Percentiles rank a stretch among this genome's conserved stretches.
phyloP scores from a whole-genome alignment of 305 asterid species.

The Plantago rigida region DNA sequence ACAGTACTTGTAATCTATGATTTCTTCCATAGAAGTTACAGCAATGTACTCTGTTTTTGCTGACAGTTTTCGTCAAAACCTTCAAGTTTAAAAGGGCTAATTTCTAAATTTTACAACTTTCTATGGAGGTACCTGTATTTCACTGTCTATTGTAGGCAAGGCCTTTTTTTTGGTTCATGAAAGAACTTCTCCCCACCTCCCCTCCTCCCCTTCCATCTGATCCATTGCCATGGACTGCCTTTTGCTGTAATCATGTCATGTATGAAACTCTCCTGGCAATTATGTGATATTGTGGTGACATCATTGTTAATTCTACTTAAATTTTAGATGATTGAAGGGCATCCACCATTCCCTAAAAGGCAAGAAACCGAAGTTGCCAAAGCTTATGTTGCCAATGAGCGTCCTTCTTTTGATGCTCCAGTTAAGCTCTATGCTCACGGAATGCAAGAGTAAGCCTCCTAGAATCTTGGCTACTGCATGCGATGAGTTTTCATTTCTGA shows the following conservation, averaged over 20 bases:
- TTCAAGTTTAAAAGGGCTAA: not conserved
- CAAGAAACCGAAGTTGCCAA: slow-evolving; percentile 59
- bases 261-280: slow-evolving; percentile 6
- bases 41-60: not conserved
- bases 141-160: too few relatives aligned
- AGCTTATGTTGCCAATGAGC: slow-evolving; percentile 61
- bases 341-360: slow-evolving; percentile 51
- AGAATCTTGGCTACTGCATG: slow-evolving; percentile 6
- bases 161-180: not conserved
- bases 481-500: too few relatives aligned
- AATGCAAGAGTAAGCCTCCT: slow-evolving; percentile 51
- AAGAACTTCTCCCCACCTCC: not conserved
- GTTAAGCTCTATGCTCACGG: slow-evolving; percentile 50
- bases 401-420: slow-evolving; percentile 72
- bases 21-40: not conserved
- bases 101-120: too few relatives aligned
- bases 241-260: slow-evolving; percentile 9
- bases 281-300: slow-evolving; percentile 9
- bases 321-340: slow-evolving; percentile 74
- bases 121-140: too few relatives aligned
- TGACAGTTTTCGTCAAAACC: not conserved
- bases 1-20: not conserved
- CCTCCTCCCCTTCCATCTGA: slow-evolving; percentile 3
- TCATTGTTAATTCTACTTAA: slow-evolving; percentile 10
- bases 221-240: slow-evolving; percentile 7